A percentile compares a stretch with the other conserved stretches of the same genome.
phyloP scores from a whole-genome alignment of 768 basidiomycete species.

The Dioszegia crocea region DNA sequence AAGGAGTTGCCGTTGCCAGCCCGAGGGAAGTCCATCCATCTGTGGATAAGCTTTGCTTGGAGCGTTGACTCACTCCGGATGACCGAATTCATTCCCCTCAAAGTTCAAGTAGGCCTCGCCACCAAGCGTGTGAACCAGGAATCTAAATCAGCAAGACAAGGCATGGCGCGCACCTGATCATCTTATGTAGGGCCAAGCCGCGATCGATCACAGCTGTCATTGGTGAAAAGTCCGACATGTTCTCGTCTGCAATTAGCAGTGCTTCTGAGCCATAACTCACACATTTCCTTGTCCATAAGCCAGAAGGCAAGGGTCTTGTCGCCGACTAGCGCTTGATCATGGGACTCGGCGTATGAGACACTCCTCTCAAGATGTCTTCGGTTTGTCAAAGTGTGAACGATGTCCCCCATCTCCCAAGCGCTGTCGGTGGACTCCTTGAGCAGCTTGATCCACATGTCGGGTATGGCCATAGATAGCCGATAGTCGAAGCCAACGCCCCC shows the following conservation, averaged over 20 bases:
- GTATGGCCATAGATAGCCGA: constrained; percentile 94
- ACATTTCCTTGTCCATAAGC: constrained; percentile 99
- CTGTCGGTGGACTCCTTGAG: constrained; percentile 85
- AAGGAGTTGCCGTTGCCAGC: constrained; percentile 93
- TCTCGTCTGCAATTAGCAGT: constrained; percentile 60
- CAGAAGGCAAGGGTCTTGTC: constrained; percentile 99
- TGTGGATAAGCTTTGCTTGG: not conserved
- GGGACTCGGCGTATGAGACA: constrained; percentile 89
- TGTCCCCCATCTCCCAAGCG: constrained; percentile 80
- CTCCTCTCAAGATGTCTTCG: constrained; percentile 84
- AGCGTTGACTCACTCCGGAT: constrained; percentile 68
- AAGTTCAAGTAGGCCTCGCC: constrained; percentile 98
- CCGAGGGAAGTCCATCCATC: constrained; percentile 98
- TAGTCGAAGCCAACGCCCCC: constrained; percentile 98
- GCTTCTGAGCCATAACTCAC: constrained; percentile 56
- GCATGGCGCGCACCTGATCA: constrained; percentile 73
- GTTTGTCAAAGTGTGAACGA: constrained; percentile 85
- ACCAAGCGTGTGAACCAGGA: constrained; percentile 85
- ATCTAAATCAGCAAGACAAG: constrained; percentile 52
- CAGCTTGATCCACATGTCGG: constrained; percentile 99
- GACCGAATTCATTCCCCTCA: constrained; percentile 96
- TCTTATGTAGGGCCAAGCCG: constrained; percentile 90
- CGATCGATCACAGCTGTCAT: constrained; percentile 81
- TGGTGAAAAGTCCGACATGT: constrained; percentile 84
- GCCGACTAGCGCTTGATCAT: constrained; percentile 96